These are phyloP conservation scores for Ascomycota sp. DNA, from an alignment of 2,329 filamentous ascomycete species.

Conservation along the genomic window DNA sequence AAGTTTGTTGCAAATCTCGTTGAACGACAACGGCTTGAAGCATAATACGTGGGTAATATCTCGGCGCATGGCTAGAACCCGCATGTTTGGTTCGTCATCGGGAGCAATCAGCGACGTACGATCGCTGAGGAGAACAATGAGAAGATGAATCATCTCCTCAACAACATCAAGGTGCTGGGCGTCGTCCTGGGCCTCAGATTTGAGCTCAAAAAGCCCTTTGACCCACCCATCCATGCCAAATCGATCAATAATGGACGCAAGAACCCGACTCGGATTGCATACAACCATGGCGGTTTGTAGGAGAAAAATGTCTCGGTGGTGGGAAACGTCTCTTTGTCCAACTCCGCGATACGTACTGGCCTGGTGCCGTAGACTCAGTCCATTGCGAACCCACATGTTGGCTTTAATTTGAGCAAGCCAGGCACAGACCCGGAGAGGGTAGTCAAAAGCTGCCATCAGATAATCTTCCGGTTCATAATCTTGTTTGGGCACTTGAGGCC, in stretches of 20 bases:
- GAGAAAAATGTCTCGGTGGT: constrained; percentile 85
- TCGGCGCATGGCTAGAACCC: constrained; percentile 51
- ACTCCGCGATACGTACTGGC: constrained; percentile 84
- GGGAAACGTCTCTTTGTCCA: constrained; percentile 70
- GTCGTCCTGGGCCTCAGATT: constrained; percentile 60
- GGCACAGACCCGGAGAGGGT: constrained; percentile 74
- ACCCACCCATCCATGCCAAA: constrained; percentile 80
- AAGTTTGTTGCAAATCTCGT: constrained; percentile 66
- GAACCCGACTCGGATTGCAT: constrained; percentile 59
- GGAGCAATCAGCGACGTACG: constrained; percentile 54
- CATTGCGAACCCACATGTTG: constrained; percentile 95
- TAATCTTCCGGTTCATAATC: constrained; percentile 50
- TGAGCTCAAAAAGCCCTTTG: constrained; percentile 53
- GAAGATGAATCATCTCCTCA: constrained; percentile 83
- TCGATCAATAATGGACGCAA: constrained; percentile 76
- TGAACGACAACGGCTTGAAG: constrained; percentile 89
- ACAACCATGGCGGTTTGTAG: constrained; percentile 76
- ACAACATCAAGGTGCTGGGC: constrained; percentile 74
- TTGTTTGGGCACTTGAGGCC: constrained; percentile 30
- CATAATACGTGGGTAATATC: constrained; percentile 87
- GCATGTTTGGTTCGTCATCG: constrained; percentile 40
- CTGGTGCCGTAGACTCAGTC: constrained; percentile 84
- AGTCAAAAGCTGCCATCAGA: constrained; percentile 74
- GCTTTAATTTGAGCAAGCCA: constrained; percentile 98
- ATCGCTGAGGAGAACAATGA: constrained; percentile 80